A percentile compares a stretch with the other conserved stretches of the same genome.
Evolutionary conservation across 2,329 filamentous ascomycete genomes (phyloP).

Genomic region (Fusarium paranaense): DNA sequence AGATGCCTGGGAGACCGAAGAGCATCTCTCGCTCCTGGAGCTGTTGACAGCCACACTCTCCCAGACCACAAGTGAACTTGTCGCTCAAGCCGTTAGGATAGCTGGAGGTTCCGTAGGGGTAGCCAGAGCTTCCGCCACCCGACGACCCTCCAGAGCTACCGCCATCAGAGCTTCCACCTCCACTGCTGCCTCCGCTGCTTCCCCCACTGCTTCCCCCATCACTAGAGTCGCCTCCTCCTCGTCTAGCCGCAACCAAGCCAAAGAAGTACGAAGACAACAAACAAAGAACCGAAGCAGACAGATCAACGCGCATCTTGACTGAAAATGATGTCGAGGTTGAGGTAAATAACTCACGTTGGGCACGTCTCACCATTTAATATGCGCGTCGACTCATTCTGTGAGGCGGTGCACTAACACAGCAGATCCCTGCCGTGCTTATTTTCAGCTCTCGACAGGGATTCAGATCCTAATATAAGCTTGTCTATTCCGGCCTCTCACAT

Average conservation of each 20-base stretch:
- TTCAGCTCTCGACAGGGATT: neutral
- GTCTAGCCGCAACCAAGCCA: neutral
- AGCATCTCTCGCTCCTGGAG: constrained; percentile 4
- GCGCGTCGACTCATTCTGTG: neutral
- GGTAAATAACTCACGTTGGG: neutral
- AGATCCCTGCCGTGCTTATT: neutral
- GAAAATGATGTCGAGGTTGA: neutral
- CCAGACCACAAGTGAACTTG: neutral
- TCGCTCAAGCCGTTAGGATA: neutral
- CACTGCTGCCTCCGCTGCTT: neutral
- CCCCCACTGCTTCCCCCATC: neutral
- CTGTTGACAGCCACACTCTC: neutral
- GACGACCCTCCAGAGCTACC: neutral
- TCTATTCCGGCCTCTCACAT: neutral
- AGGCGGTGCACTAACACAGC: neutral
- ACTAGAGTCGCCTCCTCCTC: neutral
- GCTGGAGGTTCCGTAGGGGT: neutral
- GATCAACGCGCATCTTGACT: neutral
- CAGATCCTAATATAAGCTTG: neutral
- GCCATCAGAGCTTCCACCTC: neutral
- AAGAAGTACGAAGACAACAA: neutral
- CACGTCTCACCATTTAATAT: neutral
- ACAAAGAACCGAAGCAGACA: neutral
- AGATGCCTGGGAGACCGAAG: constrained; percentile 28
- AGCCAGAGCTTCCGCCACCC: neutral